These are phyloP conservation scores for Aphanomyces stellatus DNA, from an alignment of 352 stramenopile species.

Conservation along the genomic window DNA sequence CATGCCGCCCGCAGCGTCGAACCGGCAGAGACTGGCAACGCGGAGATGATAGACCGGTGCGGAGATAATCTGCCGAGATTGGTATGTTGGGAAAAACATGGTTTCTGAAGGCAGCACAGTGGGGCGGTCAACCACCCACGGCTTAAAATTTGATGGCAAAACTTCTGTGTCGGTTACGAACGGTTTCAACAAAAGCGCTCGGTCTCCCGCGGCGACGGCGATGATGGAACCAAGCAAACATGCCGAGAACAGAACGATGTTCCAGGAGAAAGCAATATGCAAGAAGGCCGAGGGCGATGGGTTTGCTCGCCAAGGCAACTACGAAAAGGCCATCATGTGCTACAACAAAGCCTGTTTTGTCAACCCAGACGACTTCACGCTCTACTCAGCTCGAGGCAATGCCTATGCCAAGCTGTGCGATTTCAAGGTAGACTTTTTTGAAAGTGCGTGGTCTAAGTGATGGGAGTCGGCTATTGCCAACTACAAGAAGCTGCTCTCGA, in stretches of 20 bases:
- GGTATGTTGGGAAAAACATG: neutral
- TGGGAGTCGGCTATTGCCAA: conserved; percentile 52
- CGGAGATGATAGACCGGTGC: too few species aligned
- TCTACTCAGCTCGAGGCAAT: conserved; percentile 57
- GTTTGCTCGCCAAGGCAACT: conserved; percentile 5
- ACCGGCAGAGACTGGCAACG: too few species aligned
- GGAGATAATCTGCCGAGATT: neutral
- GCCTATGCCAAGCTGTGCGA: conserved; percentile 72
- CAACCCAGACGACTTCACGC: conserved; percentile 33
- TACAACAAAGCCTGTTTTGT: conserved; percentile 75
- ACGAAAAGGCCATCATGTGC: conserved; percentile 24
- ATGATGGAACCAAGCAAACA: neutral
- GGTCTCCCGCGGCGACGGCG: neutral
- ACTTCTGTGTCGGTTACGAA: neutral
- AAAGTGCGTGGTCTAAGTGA: neutral
- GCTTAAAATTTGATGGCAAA: too few species aligned
- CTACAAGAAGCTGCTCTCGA: conserved; percentile 62
- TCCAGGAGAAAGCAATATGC: conserved; percentile 13
- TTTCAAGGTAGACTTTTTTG: conserved; percentile 29
- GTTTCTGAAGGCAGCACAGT: neutral
- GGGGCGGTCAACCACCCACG: too few species aligned
- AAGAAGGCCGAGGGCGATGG: conserved; percentile 16
- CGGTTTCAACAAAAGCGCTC: neutral
- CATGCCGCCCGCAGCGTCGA: too few species aligned
- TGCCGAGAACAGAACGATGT: conserved; percentile 1